Evolutionary conservation across 495 filamentous ascomycete genomes (phyloP).

Genomic region (Niebla homalea): DNA sequence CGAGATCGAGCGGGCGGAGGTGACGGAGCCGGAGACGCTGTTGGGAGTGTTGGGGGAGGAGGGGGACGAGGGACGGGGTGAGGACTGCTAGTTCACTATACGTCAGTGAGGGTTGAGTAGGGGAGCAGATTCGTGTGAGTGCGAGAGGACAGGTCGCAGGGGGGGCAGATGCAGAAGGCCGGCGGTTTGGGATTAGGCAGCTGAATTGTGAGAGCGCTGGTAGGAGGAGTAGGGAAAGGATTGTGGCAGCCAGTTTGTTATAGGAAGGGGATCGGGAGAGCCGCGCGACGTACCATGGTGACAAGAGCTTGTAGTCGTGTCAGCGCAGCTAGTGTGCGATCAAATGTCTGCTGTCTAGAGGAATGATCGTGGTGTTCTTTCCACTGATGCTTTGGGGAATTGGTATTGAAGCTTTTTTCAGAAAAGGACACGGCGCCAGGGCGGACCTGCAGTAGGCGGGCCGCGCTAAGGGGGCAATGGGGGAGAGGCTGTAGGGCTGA

Average conservation of each 20-base stretch:
- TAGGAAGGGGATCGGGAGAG: not conserved
- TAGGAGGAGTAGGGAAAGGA: not conserved
- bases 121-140: not conserved
- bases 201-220: not conserved
- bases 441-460: too few species aligned
- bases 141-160: too few species aligned
- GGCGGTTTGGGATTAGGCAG: too few species aligned
- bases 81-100: conserved; percentile 43
- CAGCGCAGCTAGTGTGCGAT: not conserved
- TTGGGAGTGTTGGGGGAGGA: conserved; percentile 32
- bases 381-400: too few species aligned
- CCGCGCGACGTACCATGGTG: not conserved
- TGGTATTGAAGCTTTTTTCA: too few species aligned
- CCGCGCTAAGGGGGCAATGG: too few species aligned
- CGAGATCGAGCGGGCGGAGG: conserved; percentile 64
- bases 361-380: too few species aligned
- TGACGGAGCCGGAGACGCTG: conserved; percentile 43
- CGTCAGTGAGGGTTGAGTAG: not conserved
- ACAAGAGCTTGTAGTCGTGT: not conserved
- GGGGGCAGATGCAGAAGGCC: too few species aligned
- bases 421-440: too few species aligned
- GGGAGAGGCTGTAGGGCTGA: too few species aligned
- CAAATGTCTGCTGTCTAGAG: not conserved
- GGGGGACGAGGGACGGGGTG: conserved; percentile 60
- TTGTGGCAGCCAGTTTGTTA: not conserved